phyloP scores from a whole-genome alignment of 2,329 filamentous ascomycete genomes.

The Aspergillus amoenus region DNA sequence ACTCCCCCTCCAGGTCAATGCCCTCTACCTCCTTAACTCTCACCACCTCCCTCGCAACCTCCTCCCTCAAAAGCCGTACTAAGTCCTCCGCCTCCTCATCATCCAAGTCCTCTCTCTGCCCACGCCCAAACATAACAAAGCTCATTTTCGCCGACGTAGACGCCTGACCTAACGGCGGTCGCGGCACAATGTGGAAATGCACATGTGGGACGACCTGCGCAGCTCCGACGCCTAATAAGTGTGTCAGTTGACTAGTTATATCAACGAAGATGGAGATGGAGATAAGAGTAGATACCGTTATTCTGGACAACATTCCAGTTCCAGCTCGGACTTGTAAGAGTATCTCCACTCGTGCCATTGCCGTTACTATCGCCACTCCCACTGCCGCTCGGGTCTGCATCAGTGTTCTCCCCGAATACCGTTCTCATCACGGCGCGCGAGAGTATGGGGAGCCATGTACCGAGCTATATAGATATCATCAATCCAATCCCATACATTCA shows the following conservation, averaged over 20 bases:
- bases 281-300: conserved; percentile 58
- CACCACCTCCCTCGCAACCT: conserved; percentile 38
- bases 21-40: conserved; percentile 38
- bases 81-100: conserved; percentile 45
- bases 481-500: background rate
- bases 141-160: conserved; percentile 24
- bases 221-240: conserved; percentile 65
- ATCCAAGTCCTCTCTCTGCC: conserved; percentile 48
- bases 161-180: conserved; percentile 53
- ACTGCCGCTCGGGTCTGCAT: background rate
- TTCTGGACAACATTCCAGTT: conserved; percentile 99
- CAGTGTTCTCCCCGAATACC: conserved; percentile 50
- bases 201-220: conserved; percentile 92
- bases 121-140: conserved; percentile 49
- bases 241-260: background rate
- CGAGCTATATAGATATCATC: conserved; percentile 33
- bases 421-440: conserved; percentile 72
- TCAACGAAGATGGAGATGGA: background rate
- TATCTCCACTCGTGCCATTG: background rate
- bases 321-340: conserved; percentile 63
- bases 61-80: conserved; percentile 36
- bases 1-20: conserved; percentile 32
- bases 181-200: conserved; percentile 91
- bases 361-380: background rate
- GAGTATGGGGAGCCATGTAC: conserved; percentile 48